Evolutionary conservation across 805 yeast species (phyloP).

Genomic region (Monosporozyma aquatica): DNA sequence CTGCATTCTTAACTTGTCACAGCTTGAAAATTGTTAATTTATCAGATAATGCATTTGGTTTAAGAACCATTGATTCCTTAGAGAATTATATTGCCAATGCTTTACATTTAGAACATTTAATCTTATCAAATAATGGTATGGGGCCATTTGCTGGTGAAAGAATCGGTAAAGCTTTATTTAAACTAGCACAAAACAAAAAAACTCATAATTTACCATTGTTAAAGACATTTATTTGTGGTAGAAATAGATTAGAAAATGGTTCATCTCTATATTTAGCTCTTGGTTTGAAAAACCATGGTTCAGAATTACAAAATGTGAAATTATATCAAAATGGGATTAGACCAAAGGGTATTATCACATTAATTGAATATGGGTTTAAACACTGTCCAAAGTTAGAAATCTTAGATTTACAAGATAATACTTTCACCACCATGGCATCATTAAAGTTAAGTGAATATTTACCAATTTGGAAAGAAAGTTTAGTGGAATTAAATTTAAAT

Average conservation of each 20-base stretch:
- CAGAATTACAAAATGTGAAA: conserved; percentile 56
- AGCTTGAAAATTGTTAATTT: conserved; percentile 67
- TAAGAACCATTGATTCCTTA: conserved; percentile 85
- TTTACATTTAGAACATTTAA: conserved; percentile 71
- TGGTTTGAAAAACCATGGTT: conserved; percentile 73
- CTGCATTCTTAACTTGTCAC: conserved; percentile 60
- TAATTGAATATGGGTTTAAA: conserved; percentile 64
- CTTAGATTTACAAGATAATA: conserved; percentile 90
- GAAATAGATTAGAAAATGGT: conserved; percentile 95
- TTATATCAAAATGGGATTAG: conserved; percentile 96
- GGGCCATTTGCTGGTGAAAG: conserved; percentile 97
- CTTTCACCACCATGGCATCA: conserved; percentile 69
- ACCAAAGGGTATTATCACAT: conserved; percentile 77
- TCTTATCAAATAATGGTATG: conserved; percentile 90
- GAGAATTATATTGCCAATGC: conserved; percentile 72
- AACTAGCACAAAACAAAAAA: conserved; percentile 57
- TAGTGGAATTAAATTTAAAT: conserved; percentile 74
- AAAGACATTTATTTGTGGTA: conserved; percentile 88
- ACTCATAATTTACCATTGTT: conserved; percentile 40
- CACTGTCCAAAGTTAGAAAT: conserved; percentile 50
- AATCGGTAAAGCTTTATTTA: conserved; percentile 77
- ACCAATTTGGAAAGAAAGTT: conserved; percentile 47
- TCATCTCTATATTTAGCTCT: conserved; percentile 77
- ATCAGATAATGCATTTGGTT: conserved; percentile 94
- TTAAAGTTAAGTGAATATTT: conserved; percentile 53